These are phyloP conservation scores for Phycomyces blakesleeanus DNA, from an alignment of 192 early-diverging fungal genomes.

Conservation along the genomic window DNA sequence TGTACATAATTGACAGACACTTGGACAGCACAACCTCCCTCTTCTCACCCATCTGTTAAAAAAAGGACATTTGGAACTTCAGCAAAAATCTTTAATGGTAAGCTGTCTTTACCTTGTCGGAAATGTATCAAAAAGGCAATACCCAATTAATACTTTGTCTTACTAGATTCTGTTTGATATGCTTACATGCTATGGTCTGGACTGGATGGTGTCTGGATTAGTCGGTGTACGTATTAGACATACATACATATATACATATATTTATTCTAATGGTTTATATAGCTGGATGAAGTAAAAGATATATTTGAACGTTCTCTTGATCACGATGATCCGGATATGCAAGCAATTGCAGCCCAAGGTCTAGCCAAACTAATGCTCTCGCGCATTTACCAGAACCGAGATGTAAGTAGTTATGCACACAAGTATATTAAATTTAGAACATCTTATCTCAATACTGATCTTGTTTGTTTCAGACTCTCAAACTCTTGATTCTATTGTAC, in stretches of 20 bases:
- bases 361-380: conserved; percentile 66
- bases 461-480: conserved; percentile 49
- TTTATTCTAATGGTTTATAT: conserved; percentile 13
- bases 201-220: conserved; percentile 17
- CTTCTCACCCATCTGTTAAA: conserved; percentile 69
- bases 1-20: conserved; percentile 29
- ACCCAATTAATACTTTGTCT: neutral
- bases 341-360: conserved; percentile 75
- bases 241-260: too few species aligned
- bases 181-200: conserved; percentile 52
- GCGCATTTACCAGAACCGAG: conserved; percentile 35
- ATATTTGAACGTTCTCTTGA: conserved; percentile 55
- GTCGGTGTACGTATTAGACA: conserved; percentile 25
- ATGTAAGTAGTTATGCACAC: conserved; percentile 25
- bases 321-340: conserved; percentile 50
- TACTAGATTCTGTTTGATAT: conserved; percentile 62
- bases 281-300: conserved; percentile 41
- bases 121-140: too few species aligned
- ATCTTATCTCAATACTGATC: neutral
- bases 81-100: conserved; percentile 69
- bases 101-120: neutral
- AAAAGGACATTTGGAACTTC: conserved; percentile 54
- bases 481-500: conserved; percentile 76
- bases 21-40: conserved; percentile 68
- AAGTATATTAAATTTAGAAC: neutral